Evolutionary conservation across 1,139 yeast genomes (phyloP).

Genomic region (Scheffersomyces illinoinensis): DNA sequence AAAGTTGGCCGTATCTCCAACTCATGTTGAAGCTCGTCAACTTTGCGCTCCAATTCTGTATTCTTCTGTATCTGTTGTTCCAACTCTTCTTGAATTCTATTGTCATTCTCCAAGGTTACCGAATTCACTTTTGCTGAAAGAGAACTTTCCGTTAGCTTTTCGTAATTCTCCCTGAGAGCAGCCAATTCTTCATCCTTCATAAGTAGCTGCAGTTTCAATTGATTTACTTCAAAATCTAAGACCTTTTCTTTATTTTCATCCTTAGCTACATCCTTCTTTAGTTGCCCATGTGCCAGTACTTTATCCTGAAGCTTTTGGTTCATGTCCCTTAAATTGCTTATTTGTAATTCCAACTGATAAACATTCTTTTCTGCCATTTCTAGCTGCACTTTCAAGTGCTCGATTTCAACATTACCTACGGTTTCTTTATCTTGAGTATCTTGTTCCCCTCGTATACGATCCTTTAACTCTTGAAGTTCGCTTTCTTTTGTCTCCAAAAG

Average conservation of each 20-base stretch:
- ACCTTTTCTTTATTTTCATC: neutral
- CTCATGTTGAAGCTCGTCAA: constrained; percentile 27
- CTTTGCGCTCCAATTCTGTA: constrained; percentile 10
- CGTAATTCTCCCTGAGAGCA: neutral
- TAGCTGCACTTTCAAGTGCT: neutral
- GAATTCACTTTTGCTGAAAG: constrained; percentile 11
- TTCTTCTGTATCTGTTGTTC: neutral
- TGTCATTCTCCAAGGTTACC: constrained; percentile 12
- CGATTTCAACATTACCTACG: neutral
- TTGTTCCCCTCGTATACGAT: constrained; percentile 14
- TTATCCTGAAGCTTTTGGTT: neutral
- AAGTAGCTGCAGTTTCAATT: neutral
- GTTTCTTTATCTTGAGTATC: neutral
- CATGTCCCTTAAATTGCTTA: neutral
- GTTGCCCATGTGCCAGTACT: too few species aligned
- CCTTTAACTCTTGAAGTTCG: constrained; percentile 12
- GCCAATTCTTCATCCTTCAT: constrained; percentile 12
- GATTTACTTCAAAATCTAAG: neutral
- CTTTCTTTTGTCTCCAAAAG: constrained; percentile 4
- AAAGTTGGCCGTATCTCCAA: constrained; percentile 24
- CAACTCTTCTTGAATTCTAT: constrained; percentile 4
- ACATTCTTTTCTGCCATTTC: neutral
- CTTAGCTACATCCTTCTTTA: neutral
- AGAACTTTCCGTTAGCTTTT: constrained; percentile 12
- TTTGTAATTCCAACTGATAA: neutral